Evolutionary conservation across 2,329 filamentous ascomycete species (phyloP).

Genomic region (Apiospora marii): DNA sequence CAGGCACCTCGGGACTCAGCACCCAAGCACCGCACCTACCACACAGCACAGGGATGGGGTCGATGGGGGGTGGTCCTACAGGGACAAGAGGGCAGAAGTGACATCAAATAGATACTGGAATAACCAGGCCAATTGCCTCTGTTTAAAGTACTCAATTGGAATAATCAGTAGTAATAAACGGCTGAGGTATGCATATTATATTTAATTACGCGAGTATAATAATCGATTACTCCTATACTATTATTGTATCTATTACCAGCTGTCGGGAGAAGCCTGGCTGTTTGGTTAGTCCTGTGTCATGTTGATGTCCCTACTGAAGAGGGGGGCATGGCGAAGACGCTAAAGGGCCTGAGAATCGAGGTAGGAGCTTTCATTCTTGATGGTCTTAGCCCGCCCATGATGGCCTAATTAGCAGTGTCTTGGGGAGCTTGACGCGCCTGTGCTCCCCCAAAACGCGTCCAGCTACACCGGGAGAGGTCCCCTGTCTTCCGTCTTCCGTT

Average conservation of each 20-base stretch:
- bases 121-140: too few relatives aligned
- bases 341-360: not conserved
- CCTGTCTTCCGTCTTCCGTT: not conserved
- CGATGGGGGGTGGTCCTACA: not conserved
- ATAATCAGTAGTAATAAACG: too few relatives aligned
- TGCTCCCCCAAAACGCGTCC: slow-evolving; percentile 2
- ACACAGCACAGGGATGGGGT: not conserved
- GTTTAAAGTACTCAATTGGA: too few relatives aligned
- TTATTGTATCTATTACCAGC: too few relatives aligned
- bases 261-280: too few relatives aligned
- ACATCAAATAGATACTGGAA: too few relatives aligned
- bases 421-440: slow-evolving; percentile 1
- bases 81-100: not conserved
- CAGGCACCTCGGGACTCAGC: not conserved
- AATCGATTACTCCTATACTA: too few relatives aligned
- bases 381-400: not conserved
- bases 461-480: not conserved
- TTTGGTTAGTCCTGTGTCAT: too few relatives aligned
- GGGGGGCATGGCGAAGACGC: not conserved
- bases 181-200: too few relatives aligned
- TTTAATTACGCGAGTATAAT: too few relatives aligned
- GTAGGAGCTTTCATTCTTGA: not conserved
- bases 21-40: not conserved
- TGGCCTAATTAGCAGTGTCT: not conserved
- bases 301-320: too few relatives aligned